Percentiles rank a stretch among this genome's conserved stretches.
These are phyloP conservation scores for Leishmania guyanensis DNA, from an alignment of 208 protist species.

Conservation along the genomic window DNA sequence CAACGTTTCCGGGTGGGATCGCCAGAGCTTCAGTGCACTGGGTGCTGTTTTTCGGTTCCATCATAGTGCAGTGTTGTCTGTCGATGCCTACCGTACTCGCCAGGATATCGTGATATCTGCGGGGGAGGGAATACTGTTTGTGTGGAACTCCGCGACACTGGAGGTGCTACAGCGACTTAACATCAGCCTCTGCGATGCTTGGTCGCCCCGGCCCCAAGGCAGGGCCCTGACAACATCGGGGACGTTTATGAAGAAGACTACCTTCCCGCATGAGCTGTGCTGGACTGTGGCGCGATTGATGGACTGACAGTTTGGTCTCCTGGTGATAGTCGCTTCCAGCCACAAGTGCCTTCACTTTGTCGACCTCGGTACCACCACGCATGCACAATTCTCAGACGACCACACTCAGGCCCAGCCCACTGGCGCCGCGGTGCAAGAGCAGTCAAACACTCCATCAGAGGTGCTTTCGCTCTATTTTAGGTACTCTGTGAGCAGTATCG, in stretches of 20 bases:
- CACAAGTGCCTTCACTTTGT: slow-evolving; percentile 19
- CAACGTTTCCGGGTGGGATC: slow-evolving; percentile 22
- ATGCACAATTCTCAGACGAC: not conserved
- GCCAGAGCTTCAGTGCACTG: slow-evolving; percentile 1
- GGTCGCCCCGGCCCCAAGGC: not conserved
- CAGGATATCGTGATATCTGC: slow-evolving; percentile 24
- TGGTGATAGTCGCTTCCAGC: slow-evolving; percentile 20
- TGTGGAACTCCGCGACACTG: slow-evolving; percentile 32
- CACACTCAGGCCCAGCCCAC: not conserved
- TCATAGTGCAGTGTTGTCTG: slow-evolving; percentile 10
- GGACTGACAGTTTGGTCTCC: slow-evolving; percentile 9
- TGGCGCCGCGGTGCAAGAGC: not conserved
- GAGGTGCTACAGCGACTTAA: slow-evolving; percentile 14
- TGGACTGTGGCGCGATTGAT: slow-evolving; percentile 23
- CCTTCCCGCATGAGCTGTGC: slow-evolving; percentile 1
- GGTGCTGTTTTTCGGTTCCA: slow-evolving; percentile 5
- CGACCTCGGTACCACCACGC: not conserved
- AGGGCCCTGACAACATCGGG: not conserved
- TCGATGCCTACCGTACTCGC: slow-evolving; percentile 10
- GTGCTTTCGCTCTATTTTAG: slow-evolving; percentile 11
- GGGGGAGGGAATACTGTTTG: slow-evolving; percentile 26
- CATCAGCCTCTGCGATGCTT: slow-evolving; percentile 4
- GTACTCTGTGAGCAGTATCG: slow-evolving; percentile 15
- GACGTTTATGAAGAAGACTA: not conserved
- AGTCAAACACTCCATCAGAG: not conserved